Evolutionary conservation across 1,284 basidiomycete genomes (phyloP).

Genomic region (Ustilago shanxiensis): DNA sequence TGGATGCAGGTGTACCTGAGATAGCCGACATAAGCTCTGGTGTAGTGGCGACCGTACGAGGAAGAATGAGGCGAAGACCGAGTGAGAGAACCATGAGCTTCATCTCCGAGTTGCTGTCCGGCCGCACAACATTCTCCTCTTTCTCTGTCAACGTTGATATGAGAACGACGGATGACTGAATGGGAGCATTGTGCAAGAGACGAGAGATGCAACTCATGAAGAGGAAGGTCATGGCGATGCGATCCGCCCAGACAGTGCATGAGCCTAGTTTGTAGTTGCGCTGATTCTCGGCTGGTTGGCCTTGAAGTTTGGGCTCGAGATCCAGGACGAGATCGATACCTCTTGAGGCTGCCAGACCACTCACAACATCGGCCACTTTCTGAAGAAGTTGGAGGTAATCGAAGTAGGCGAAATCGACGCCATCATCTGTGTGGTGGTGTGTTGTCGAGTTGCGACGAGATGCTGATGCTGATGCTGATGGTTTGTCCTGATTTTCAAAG

Average conservation of each 20-base stretch:
- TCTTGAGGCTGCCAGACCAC: conserved; percentile 51
- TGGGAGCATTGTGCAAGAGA: conserved; percentile 27
- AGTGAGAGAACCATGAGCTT: conserved; percentile 43
- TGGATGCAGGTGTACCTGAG: conserved; percentile 22
- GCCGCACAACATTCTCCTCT: conserved; percentile 15
- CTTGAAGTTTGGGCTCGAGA: conserved; percentile 30
- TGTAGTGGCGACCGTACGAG: conserved; percentile 3
- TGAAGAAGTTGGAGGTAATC: conserved; percentile 51
- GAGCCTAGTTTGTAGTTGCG: conserved; percentile 40
- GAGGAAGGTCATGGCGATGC: conserved; percentile 29
- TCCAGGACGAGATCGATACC: conserved; percentile 55
- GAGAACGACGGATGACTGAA: conserved; percentile 27
- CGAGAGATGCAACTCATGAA: conserved; percentile 47
- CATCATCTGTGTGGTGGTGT: conserved; percentile 19
- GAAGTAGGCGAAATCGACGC: conserved; percentile 30
- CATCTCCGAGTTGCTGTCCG: conserved; percentile 17
- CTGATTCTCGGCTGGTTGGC: conserved; percentile 19
- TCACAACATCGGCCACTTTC: conserved; percentile 54
- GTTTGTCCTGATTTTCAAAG: conserved; percentile 11
- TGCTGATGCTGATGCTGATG: not conserved
- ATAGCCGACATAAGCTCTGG: conserved; percentile 23
- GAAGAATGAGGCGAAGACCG: conserved; percentile 32
- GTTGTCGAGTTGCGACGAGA: conserved; percentile 17
- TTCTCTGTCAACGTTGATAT: conserved; percentile 26
- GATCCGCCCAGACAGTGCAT: conserved; percentile 40